These are phyloP conservation scores for Trichoderma sp. DNA, from an alignment of 2,329 filamentous ascomycete genomes.

Conservation along the genomic window DNA sequence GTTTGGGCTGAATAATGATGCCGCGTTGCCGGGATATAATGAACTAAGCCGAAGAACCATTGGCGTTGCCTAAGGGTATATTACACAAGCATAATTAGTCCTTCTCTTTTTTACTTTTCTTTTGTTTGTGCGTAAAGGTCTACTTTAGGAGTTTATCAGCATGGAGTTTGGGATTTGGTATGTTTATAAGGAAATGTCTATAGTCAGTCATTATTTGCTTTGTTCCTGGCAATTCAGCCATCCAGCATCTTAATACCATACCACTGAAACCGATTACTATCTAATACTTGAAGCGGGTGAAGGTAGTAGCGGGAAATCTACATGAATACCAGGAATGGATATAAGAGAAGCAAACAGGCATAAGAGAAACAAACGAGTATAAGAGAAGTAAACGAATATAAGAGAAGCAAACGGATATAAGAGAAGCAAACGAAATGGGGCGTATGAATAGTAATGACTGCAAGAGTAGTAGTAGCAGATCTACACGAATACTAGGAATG, in stretches of 20 bases:
- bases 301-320: not conserved
- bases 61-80: not conserved
- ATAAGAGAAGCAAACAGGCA: too few relatives aligned
- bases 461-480: not conserved
- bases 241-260: not conserved
- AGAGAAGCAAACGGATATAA: too few relatives aligned
- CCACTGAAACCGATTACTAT: not conserved
- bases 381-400: too few relatives aligned
- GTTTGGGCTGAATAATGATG: conserved; percentile 34
- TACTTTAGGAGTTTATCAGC: not conserved
- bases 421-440: too few relatives aligned
- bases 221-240: not conserved
- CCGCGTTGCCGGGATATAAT: conserved; percentile 44
- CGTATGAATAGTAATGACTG: not conserved
- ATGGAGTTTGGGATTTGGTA: not conserved
- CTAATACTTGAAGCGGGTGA: not conserved
- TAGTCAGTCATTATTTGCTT: not conserved
- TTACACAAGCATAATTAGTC: not conserved
- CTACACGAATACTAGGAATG: not conserved
- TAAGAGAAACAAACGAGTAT: too few relatives aligned
- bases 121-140: not conserved
- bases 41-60: conserved; percentile 33
- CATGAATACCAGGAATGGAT: not conserved
- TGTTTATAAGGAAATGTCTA: not conserved
- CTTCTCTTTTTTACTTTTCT: not conserved